Evolutionary conservation across 2,329 filamentous ascomycete genomes (phyloP).

Genomic region (Cladosporium oxysporum): DNA sequence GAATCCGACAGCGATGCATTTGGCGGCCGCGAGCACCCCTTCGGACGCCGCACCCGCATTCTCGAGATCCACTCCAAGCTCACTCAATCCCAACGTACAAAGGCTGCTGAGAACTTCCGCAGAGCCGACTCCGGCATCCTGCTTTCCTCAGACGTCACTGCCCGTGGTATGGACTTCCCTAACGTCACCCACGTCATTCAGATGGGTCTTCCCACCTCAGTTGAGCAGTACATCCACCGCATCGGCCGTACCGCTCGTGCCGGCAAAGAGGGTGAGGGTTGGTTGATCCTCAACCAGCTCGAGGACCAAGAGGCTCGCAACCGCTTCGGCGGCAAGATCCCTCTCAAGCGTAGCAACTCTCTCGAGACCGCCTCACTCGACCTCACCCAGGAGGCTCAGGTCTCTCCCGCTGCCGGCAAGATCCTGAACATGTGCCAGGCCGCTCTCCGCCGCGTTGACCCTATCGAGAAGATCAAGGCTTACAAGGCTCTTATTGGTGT

Average conservation of each 20-base stretch:
- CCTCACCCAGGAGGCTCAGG: constrained; percentile 43
- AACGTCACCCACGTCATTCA: constrained; percentile 56
- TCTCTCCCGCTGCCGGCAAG: constrained; percentile 45
- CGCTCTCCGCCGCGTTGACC: constrained; percentile 48
- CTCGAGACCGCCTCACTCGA: constrained; percentile 55
- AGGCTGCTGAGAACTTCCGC: constrained; percentile 72
- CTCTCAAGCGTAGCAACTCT: constrained; percentile 57
- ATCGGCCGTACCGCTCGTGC: constrained; percentile 62
- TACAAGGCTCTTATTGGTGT: constrained; percentile 63
- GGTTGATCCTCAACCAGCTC: constrained; percentile 61
- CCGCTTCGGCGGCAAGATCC: constrained; percentile 58
- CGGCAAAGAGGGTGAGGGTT: constrained; percentile 71
- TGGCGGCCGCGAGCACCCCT: constrained; percentile 25
- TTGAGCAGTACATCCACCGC: constrained; percentile 54
- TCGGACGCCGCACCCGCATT: constrained; percentile 39
- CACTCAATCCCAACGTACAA: constrained; percentile 68
- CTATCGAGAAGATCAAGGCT: constrained; percentile 45
- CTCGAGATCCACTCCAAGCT: constrained; percentile 79
- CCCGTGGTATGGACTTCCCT: constrained; percentile 56
- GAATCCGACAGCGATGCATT: constrained; percentile 28
- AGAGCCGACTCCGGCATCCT: constrained; percentile 56
- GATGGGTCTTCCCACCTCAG: constrained; percentile 47
- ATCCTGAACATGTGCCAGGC: constrained; percentile 46
- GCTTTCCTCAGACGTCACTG: constrained; percentile 54
- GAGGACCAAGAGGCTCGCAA: constrained; percentile 54